Evolutionary conservation across 805 yeast genomes (phyloP), one percentile per base, ranked within the genome.

Genomic region (Lachancea kluyveri): DNA sequence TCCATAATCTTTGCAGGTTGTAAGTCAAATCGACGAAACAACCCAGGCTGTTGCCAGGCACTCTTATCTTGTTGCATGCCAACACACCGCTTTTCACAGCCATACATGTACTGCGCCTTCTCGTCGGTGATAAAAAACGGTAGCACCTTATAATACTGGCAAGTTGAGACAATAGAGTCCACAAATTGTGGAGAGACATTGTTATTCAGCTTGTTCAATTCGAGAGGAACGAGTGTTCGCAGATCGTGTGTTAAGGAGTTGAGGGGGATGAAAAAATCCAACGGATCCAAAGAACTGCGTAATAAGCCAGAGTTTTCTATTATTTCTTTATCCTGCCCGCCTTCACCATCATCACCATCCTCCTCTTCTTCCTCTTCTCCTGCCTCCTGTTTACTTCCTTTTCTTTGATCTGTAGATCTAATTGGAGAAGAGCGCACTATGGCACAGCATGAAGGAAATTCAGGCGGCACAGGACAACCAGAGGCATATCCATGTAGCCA

Each of bases 401-500:
- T n/a, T n/a, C n/a, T n/a, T n/a, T n/a, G n/a, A 16, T 53, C 44
- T 10, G 30, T 27, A 41, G 45, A 37, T 43, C 46, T 16, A 41
- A 36, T 12, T 43, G 36, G 34, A 40, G 39, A 40, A 12, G 42
- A 26, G n/a, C n/a, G n/a, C n/a, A n/a, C n/a, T n/a, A n/a, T n/a
- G n/a, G n/a, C n/a, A n/a, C n/a, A n/a, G n/a, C 46, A 58, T 45
- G 56, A 74, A 62, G 54, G 67, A 26, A 68, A 57, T 46, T 75
- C 81, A 15, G 78, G 72, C 24, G 67, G 60, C 46, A 76, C 74
- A 21, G 67, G 64, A 9, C n/a, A n/a, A 3, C 13, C 24, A 5
- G 64, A 65, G 40, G 79, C 75, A 26, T 82, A 63, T 1, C 94
- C 92, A 53, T 88, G 95, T 16, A 85, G 64, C 96, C 96, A 87